Conservation (phyloP, 169 alveolate species). For the Fabrea salina region DNA sequence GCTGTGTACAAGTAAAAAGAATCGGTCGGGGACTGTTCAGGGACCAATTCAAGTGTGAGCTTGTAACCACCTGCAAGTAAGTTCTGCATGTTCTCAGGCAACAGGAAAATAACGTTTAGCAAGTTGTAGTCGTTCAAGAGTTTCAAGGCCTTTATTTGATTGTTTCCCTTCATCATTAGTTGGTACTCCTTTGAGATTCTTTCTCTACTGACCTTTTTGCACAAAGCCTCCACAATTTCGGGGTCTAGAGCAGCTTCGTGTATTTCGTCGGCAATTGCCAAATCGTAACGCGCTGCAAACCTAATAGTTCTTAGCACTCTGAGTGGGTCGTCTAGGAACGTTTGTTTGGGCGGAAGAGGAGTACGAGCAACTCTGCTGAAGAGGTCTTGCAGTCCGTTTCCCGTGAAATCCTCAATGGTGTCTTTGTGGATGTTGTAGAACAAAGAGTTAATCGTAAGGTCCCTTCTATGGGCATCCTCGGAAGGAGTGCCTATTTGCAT, state of each 20-base stretch:
- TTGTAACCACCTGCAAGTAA: not conserved
- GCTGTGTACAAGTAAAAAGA: not conserved
- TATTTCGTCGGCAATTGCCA: constrained; percentile 75
- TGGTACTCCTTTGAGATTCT: constrained; percentile 79
- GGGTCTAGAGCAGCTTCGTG: constrained; percentile 46
- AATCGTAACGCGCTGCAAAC: constrained; percentile 89
- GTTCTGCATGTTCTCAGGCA: not conserved
- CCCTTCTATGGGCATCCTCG: constrained; percentile 98
- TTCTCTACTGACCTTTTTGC: constrained; percentile 67
- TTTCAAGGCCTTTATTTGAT: constrained; percentile 49
- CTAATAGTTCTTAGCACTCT: constrained; percentile 96
- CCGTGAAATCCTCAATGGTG: constrained; percentile 95
- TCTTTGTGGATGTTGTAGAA: constrained; percentile 92
- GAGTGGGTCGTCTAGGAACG: constrained; percentile 98
- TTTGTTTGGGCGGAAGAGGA: constrained; percentile 90
- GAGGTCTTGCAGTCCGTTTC: constrained; percentile 90
- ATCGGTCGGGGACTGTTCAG: not conserved
- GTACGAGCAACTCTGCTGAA: constrained; percentile 89
- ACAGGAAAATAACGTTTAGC: not conserved
- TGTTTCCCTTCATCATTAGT: constrained; percentile 62
- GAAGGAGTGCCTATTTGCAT: constrained; percentile 91
- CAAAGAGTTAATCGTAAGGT: constrained; percentile 95
- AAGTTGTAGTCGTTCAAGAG: not conserved
- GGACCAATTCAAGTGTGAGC: not conserved
- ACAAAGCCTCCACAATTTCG: constrained; percentile 46